phyloP scores from a whole-genome alignment of 2,329 filamentous ascomycete genomes.

The Anisogramma anomala region DNA sequence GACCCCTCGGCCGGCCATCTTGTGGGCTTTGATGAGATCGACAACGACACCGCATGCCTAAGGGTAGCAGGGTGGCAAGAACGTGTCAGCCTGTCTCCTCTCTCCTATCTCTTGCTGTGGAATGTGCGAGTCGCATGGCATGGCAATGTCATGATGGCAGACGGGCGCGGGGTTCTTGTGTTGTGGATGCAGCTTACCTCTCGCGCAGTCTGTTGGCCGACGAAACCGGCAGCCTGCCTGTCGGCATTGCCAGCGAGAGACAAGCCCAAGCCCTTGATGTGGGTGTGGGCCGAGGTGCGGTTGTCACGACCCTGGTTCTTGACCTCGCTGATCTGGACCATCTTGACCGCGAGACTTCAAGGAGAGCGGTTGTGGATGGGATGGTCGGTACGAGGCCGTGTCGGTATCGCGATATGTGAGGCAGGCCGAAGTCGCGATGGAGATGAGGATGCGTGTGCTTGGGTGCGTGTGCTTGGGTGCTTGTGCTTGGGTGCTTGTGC shows the following conservation, averaged over 20 bases:
- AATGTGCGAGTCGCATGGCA: not conserved
- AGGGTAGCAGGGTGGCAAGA: conserved; percentile 6
- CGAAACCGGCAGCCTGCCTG: conserved; percentile 67
- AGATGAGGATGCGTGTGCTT: no score
- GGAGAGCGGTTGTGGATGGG: no score
- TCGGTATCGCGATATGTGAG: no score
- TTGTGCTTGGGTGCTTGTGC: no score
- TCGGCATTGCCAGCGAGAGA: conserved; percentile 79
- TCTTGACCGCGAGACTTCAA: conserved; percentile 31
- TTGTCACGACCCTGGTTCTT: conserved; percentile 92
- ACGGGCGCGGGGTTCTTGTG: not conserved
- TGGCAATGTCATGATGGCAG: no score
- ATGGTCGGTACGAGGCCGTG: no score
- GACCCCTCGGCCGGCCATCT: conserved; percentile 93
- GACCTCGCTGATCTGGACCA: conserved; percentile 89
- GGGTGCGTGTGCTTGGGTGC: no score
- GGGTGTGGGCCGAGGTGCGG: conserved; percentile 90
- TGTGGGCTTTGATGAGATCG: conserved; percentile 89
- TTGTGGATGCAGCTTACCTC: conserved; percentile 48
- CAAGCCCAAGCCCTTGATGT: conserved; percentile 91
- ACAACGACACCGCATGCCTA: conserved; percentile 92
- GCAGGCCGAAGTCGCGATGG: no score
- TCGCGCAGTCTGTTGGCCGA: conserved; percentile 76
- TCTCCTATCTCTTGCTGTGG: not conserved
- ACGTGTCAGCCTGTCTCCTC: conserved; percentile 1